Evolutionary conservation across 106 monocot genomes (phyloP), one percentile per base, ranked within the genome.

Genomic region (Ottelia alismoides): DNA sequence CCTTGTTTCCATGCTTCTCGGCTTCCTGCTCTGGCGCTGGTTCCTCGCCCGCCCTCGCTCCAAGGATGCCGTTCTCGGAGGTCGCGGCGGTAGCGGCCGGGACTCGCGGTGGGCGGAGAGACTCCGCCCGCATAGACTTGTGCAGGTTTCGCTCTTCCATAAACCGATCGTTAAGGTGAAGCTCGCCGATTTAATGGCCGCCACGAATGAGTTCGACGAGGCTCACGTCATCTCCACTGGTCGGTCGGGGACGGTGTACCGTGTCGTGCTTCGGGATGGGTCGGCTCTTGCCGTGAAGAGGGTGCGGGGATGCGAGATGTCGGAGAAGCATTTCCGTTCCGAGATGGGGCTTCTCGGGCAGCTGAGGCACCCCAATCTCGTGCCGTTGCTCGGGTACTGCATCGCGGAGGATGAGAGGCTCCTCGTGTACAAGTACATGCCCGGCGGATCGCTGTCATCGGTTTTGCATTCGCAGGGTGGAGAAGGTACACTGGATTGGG

Each of bases 91-190:
- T 2, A 25, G 1, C 6, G 25, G 0, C 16, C 79, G 65, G 3
- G 73, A 69, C 21, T 20, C 51, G 23, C 56, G 60, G 52, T 84
- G 89, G 89, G 77, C 71, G 28, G 80, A 84, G 56, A 45, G 65
- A 22, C 68, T 89, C 23, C 59, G 89, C 10, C n/a, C 70, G 3
- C 57, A 84, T 55, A 51, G 74, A 22, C 61, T 74, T 21, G 54
- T 59, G 11, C 84, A 76, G 25, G 84, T 89, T 20, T 74, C 80
- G 19, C 76, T 89, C 20, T 89, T 89, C 67, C 83, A 84, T 69
- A 87, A 93, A 55, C 87, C 83, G 0, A 80, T 93, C 28, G 80
- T 88, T 16, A 93, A 93, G 81, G 72, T 87, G 28, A 83, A 78
- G 64, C 63, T 93, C 16, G 80, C 80, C 14, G 84, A 93, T 61